Conservation (phyloP, 2,329 filamentous ascomycete species). For the Sordariomycetes sp. region DNA sequence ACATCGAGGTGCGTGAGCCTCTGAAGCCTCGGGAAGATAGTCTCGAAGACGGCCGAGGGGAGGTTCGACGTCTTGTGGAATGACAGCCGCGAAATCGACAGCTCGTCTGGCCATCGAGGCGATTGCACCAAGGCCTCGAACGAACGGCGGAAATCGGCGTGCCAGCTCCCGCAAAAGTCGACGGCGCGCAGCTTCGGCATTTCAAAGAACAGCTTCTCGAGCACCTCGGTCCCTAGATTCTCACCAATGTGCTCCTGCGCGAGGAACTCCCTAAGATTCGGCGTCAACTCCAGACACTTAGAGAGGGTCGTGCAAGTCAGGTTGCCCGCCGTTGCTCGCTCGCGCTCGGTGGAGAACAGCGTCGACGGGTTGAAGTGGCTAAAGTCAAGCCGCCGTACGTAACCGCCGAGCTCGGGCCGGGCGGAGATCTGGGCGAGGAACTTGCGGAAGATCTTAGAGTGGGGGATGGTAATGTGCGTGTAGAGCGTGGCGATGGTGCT, state of each 20-base stretch:
- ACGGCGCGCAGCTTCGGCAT: slow-evolving; percentile 51
- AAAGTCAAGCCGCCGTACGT: slow-evolving; percentile 70
- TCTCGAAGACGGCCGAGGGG: slow-evolving; percentile 52
- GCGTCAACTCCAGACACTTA: slow-evolving; percentile 57
- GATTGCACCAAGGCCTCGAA: slow-evolving; percentile 43
- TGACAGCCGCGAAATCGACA: slow-evolving; percentile 54
- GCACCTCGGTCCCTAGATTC: slow-evolving; percentile 54
- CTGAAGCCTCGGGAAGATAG: slow-evolving; percentile 55
- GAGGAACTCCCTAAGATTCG: slow-evolving; percentile 64
- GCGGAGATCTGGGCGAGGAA: slow-evolving; percentile 56
- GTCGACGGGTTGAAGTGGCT: slow-evolving; percentile 75
- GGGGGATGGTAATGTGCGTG: slow-evolving; percentile 67
- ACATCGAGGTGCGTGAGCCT: slow-evolving; percentile 66
- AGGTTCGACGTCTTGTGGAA: slow-evolving; percentile 69
- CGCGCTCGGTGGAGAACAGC: slow-evolving; percentile 60
- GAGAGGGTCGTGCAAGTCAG: slow-evolving; percentile 61
- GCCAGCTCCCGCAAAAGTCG: slow-evolving; percentile 68
- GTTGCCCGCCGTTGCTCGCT: slow-evolving; percentile 63
- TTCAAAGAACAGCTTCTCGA: slow-evolving; percentile 57
- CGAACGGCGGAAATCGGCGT: slow-evolving; percentile 49
- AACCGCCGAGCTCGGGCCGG: slow-evolving; percentile 56
- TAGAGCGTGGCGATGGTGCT: slow-evolving; percentile 66
- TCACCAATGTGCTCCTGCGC: slow-evolving; percentile 71
- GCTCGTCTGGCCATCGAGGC: slow-evolving; percentile 35
- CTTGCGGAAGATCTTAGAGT: slow-evolving; percentile 74